Evolutionary conservation across 1,139 yeast species (phyloP).

Genomic region (Scheffersomyces parashehatae): DNA sequence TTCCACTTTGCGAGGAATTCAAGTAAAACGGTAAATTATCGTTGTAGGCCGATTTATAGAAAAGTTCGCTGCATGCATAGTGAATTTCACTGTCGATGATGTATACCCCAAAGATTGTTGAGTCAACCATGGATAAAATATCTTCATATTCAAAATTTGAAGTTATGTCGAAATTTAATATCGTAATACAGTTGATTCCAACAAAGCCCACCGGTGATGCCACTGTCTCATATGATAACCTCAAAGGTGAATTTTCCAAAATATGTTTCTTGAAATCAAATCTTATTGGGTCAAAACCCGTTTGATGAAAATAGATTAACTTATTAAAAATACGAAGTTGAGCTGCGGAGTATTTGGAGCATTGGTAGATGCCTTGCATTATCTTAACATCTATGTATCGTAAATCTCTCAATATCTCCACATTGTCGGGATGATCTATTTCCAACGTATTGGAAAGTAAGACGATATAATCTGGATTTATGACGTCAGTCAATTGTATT

Average conservation of each 20-base stretch:
- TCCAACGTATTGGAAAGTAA: conserved; percentile 25
- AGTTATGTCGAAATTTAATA: conserved; percentile 33
- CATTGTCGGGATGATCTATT: conserved; percentile 21
- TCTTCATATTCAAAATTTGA: conserved; percentile 35
- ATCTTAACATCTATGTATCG: conserved; percentile 18
- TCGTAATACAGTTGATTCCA: conserved; percentile 39
- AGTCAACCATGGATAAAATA: conserved; percentile 48
- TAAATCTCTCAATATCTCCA: conserved; percentile 24
- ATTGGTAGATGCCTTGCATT: conserved; percentile 31
- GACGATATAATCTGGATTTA: conserved; percentile 59
- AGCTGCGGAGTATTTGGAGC: conserved; percentile 46
- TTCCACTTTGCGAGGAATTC: conserved; percentile 15
- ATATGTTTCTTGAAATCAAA: conserved; percentile 55
- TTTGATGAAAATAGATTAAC: conserved; percentile 55
- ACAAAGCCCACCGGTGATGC: conserved; percentile 18
- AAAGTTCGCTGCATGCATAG: background rate
- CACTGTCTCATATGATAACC: conserved; percentile 40
- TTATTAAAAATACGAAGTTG: conserved; percentile 55
- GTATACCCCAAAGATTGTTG: conserved; percentile 54
- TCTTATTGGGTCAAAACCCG: background rate
- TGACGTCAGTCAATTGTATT: conserved; percentile 42
- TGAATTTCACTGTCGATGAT: conserved; percentile 20
- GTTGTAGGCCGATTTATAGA: conserved; percentile 1
- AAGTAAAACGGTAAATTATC: conserved; percentile 18
- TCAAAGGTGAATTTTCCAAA: conserved; percentile 47